phyloP scores from a whole-genome alignment of 1,284 basidiomycete genomes.

The Cystobasidium slooffiae region DNA sequence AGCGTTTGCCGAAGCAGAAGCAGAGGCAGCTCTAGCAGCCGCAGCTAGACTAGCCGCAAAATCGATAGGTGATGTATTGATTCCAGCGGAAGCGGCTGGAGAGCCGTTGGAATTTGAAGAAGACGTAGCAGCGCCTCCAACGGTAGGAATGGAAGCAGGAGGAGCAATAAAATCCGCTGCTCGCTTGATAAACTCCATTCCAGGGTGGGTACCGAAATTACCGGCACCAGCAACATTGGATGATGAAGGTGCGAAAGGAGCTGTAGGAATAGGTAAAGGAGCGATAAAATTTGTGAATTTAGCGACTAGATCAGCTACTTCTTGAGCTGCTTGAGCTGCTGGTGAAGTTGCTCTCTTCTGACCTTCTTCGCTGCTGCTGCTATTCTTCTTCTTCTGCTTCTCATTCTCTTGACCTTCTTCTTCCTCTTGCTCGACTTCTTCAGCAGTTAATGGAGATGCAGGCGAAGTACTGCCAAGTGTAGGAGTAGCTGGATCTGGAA shows the following conservation, averaged over 20 bases:
- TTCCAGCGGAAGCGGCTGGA: too few relatives aligned
- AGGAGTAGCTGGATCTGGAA: neutral
- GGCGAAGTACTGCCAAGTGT: too few relatives aligned
- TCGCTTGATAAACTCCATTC: slow-evolving; percentile 20
- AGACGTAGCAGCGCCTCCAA: neutral
- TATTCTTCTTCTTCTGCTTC: neutral
- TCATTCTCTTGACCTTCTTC: neutral
- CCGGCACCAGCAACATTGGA: too few relatives aligned
- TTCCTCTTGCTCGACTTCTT: neutral
- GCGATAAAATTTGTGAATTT: slow-evolving; percentile 21
- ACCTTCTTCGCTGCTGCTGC: neutral
- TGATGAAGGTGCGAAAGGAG: neutral
- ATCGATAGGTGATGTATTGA: too few relatives aligned
- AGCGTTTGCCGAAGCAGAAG: too few relatives aligned
- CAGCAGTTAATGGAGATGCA: neutral
- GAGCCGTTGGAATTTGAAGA: neutral
- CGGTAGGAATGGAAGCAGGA: neutral
- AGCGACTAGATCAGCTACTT: slow-evolving; percentile 7
- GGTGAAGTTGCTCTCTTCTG: neutral
- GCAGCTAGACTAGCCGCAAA: too few relatives aligned
- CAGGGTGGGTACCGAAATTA: neutral
- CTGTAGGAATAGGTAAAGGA: neutral
- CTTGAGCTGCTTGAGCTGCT: slow-evolving; percentile 7
- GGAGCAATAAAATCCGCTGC: slow-evolving; percentile 20
- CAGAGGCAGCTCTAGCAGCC: too few relatives aligned